phyloP scores from a whole-genome alignment of 106 monocot genomes.

The Allium sativum region DNA sequence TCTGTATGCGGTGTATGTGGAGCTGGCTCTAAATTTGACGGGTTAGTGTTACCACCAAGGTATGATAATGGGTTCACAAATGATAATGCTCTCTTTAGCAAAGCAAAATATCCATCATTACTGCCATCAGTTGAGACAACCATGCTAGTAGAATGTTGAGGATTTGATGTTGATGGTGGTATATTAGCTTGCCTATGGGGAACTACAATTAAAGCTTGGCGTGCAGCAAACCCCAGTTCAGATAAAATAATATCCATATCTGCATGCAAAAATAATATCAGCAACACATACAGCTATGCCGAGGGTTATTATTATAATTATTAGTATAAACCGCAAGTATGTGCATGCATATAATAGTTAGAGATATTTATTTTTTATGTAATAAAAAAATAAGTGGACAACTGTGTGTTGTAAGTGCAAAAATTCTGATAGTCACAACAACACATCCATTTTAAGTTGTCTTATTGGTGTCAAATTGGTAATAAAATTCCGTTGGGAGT shows the following conservation, averaged over 20 bases:
- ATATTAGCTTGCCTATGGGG: constrained; percentile 25
- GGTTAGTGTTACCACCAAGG: constrained; percentile 26
- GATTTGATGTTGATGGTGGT: constrained; percentile 6
- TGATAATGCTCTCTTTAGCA: constrained; percentile 46
- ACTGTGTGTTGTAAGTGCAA: no score
- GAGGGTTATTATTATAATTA: no score
- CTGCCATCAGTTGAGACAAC: constrained; percentile 9
- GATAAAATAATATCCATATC: constrained; percentile 60
- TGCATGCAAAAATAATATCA: constrained; percentile 16
- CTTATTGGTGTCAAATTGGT: no score
- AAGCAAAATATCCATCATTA: constrained; percentile 54
- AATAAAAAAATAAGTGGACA: no score
- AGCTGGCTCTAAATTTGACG: constrained; percentile 25
- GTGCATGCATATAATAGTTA: no score
- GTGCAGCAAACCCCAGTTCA: constrained; percentile 59
- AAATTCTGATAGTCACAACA: no score
- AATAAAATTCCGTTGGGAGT: no score
- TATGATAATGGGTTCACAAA: constrained; percentile 79
- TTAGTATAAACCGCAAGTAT: no score
- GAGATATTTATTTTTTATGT: no score
- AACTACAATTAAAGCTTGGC: constrained; percentile 71
- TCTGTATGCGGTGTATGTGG: not conserved
- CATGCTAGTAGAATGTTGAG: constrained; percentile 6
- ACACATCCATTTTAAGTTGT: no score
- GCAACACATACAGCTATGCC: no score